Percentiles rank a stretch among this genome's conserved stretches.
Conservation (phyloP, 176 grass and related monocot species). For the Otatea glauca region DNA sequence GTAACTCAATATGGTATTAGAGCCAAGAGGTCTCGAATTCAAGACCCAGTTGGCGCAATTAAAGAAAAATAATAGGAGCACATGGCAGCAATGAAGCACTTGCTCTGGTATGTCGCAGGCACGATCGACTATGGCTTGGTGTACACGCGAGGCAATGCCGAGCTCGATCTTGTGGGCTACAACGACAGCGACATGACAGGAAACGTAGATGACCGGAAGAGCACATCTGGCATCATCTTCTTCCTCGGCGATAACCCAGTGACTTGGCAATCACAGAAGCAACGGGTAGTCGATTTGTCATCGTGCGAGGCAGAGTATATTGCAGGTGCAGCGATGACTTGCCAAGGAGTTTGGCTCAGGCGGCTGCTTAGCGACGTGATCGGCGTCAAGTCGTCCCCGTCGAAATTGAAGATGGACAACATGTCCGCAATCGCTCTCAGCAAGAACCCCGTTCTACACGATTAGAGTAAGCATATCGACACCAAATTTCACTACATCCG, state of each 20-base stretch:
- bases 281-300: rapidly evolving
- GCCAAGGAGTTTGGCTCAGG: rapidly evolving
- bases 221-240: rapidly evolving
- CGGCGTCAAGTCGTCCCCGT: rapidly evolving
- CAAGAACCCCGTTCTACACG: too few species aligned
- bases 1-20: too few species aligned
- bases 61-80: not conserved
- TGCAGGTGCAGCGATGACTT: rapidly evolving
- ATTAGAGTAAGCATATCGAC: too few species aligned
- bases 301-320: not conserved
- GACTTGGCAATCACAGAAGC: not conserved
- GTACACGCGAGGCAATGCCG: rapidly evolving
- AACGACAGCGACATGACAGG: not conserved
- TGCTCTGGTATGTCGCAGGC: rapidly evolving
- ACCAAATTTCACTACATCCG: too few species aligned
- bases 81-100: not conserved
- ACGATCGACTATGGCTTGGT: rapidly evolving
- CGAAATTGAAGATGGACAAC: not conserved
- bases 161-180: not conserved
- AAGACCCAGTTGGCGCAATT: too few species aligned
- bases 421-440: too few species aligned
- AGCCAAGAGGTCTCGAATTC: too few species aligned
- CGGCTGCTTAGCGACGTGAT: rapidly evolving
- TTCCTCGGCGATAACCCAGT: not conserved
- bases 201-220: not conserved